Percentiles rank a stretch among this genome's conserved stretches.
Conservation (phyloP, 1,139 yeast species). For the Geotrichum phurueaensis region DNA sequence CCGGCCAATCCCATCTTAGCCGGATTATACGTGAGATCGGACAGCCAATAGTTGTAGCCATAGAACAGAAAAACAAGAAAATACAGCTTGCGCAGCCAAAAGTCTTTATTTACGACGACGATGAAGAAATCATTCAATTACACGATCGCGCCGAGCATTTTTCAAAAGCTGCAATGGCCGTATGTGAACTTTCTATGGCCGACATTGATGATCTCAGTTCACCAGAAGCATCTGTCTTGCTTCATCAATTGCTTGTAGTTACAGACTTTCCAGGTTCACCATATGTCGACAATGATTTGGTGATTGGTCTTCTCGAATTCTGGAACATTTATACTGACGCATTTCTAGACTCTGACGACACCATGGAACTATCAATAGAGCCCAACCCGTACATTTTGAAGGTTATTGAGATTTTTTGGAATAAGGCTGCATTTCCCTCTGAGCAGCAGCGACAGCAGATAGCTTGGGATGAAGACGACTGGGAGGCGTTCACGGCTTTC, state of each 20-base stretch:
- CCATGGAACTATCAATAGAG: conserved; percentile 26
- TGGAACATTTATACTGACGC: conserved; percentile 76
- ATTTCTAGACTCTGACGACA: conserved; percentile 49
- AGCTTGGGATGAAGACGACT: conserved; percentile 29
- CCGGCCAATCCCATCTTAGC: conserved; percentile 1
- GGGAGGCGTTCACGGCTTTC: conserved; percentile 58
- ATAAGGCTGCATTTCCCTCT: conserved; percentile 46
- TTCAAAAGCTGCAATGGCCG: conserved; percentile 9
- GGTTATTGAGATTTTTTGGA: conserved; percentile 57
- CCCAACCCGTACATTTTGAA: conserved; percentile 38
- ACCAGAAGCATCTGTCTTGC: conserved; percentile 17
- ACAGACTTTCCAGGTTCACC: conserved; percentile 60
- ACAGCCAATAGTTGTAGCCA: neutral
- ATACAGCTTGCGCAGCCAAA: neutral
- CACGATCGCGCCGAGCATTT: conserved; percentile 15
- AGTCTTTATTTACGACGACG: conserved; percentile 4
- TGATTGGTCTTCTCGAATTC: conserved; percentile 63
- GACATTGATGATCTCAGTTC: conserved; percentile 7
- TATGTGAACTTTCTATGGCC: conserved; percentile 12
- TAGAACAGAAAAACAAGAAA: neutral
- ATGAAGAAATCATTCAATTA: conserved; percentile 14
- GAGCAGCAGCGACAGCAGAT: conserved; percentile 18
- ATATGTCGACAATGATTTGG: conserved; percentile 58
- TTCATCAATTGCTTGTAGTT: conserved; percentile 42
- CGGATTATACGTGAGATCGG: conserved; percentile 8